Conservation (phyloP, 306 rosid species). For the Malus domestica region ASM211411v1 NC_041792.1:31201907-31202406, state of each 20-base stretch:
- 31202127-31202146: conserved; percentile 54
- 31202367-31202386: neutral
- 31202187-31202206: conserved; percentile 61
- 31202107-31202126: conserved; percentile 84
- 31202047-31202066: conserved; percentile 69
- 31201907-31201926: neutral
- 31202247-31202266: neutral
- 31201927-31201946: too few relatives aligned
- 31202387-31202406: neutral
- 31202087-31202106: conserved; percentile 49
- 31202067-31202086: conserved; percentile 76
- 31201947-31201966: too few relatives aligned
- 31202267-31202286: neutral
- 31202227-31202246: neutral
- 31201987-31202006: neutral
- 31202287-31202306: conserved; percentile 15
- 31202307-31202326: neutral
- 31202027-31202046: conserved; percentile 40
- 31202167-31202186: conserved; percentile 57
- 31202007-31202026: conserved; percentile 66
- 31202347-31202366: neutral
- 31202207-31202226: conserved; percentile 38
- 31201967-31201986: too few relatives aligned
- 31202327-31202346: neutral
- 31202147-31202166: conserved; percentile 47